Percentiles rank a stretch among this genome's conserved stretches.
phyloP scores from a whole-genome alignment of 2,329 filamentous ascomycete genomes.

The Pyrenophora seminiperda region DNA sequence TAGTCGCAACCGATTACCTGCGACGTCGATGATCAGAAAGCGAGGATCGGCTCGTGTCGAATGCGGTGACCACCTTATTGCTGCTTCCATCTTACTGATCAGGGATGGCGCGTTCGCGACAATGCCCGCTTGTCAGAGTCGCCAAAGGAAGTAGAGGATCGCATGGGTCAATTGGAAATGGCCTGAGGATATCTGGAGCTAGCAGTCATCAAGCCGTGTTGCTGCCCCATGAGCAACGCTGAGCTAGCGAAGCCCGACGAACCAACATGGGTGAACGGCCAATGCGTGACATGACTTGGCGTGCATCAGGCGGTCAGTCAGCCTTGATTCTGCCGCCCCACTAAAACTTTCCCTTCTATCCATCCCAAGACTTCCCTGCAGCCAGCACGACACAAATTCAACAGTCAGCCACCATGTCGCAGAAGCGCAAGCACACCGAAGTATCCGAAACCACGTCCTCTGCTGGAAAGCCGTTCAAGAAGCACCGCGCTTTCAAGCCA shows the following conservation, averaged over 20 bases:
- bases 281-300: slow-evolving; percentile 31
- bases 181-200: not conserved
- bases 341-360: slow-evolving; percentile 35
- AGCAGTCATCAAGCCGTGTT: not conserved
- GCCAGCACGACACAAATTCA: not conserved
- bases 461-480: slow-evolving; percentile 27
- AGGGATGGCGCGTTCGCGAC: slow-evolving; percentile 3
- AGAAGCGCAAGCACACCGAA: slow-evolving; percentile 44
- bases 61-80: slow-evolving; percentile 67
- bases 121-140: not conserved
- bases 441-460: slow-evolving; percentile 19
- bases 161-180: not conserved
- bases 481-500: slow-evolving; percentile 30
- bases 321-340: slow-evolving; percentile 35
- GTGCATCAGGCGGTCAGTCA: slow-evolving; percentile 24
- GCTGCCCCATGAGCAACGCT: not conserved
- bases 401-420: slow-evolving; percentile 35
- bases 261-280: slow-evolving; percentile 19
- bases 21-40: slow-evolving; percentile 67
- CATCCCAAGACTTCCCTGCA: slow-evolving; percentile 10
- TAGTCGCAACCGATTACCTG: slow-evolving; percentile 62
- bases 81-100: slow-evolving; percentile 59
- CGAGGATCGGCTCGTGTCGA: slow-evolving; percentile 58
- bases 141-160: not conserved
- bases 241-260: not conserved